A percentile compares a stretch with the other conserved stretches of the same genome.
phyloP scores from a whole-genome alignment of 2,329 filamentous ascomycete species.

The Thielaviopsis euricoi region DNA sequence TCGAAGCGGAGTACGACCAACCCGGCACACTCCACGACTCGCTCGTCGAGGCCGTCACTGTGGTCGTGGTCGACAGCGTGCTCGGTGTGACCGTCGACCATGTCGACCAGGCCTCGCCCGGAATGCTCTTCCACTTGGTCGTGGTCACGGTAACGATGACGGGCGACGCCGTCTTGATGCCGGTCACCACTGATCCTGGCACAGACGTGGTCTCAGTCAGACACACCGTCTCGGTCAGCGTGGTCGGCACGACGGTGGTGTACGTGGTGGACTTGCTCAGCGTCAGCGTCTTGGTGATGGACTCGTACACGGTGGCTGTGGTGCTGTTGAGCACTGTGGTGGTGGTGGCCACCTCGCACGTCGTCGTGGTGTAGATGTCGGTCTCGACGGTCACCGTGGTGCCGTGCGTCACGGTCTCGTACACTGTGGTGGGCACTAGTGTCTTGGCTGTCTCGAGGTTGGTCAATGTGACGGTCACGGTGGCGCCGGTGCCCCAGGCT shows the following conservation, averaged over 20 bases:
- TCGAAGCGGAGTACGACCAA: background rate
- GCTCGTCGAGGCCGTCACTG: background rate
- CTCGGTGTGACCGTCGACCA: background rate
- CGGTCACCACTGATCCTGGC: background rate
- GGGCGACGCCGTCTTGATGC: background rate
- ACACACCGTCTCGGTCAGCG: constrained; percentile 1
- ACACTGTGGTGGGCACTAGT: background rate
- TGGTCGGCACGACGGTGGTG: constrained; percentile 3
- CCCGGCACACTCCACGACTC: background rate
- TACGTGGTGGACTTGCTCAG: background rate
- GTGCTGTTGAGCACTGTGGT: constrained; percentile 1
- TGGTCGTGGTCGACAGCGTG: constrained; percentile 1
- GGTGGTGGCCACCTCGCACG: constrained; percentile 1
- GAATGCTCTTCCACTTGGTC: background rate
- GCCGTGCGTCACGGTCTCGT: background rate
- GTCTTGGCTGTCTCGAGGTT: background rate
- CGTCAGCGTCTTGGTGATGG: constrained; percentile 2
- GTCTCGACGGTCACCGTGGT: constrained; percentile 6
- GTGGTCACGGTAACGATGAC: constrained; percentile 5
- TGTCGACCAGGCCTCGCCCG: background rate
- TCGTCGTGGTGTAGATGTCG: constrained; percentile 6
- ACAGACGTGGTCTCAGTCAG: constrained; percentile 2
- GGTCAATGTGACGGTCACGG: background rate
- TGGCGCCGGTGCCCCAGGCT: background rate
- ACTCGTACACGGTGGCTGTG: constrained; percentile 4